These are phyloP conservation scores for Chrysoporthe deuterocubensis DNA, from an alignment of 2,329 filamentous ascomycete genomes.

Conservation along the genomic window DNA sequence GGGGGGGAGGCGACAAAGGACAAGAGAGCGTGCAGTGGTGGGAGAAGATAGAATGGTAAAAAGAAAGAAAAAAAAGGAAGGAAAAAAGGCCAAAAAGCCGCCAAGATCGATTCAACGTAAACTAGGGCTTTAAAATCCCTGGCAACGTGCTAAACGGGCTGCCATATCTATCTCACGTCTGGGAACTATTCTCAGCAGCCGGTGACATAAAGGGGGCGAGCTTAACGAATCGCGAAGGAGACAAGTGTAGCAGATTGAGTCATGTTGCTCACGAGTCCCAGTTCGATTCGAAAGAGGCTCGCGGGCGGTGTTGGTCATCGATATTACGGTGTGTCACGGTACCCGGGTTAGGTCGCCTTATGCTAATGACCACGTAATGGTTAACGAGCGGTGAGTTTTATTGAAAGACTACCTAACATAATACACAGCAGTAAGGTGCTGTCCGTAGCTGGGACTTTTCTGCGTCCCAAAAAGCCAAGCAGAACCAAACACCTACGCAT, in stretches of 20 bases:
- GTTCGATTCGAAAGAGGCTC: background rate
- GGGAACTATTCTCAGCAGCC: background rate
- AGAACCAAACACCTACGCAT: slow-evolving; percentile 6
- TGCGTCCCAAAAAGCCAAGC: background rate
- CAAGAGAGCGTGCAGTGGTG: too few relatives aligned
- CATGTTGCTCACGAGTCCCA: background rate
- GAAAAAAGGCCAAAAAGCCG: background rate
- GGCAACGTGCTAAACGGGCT: background rate
- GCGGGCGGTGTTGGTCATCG: background rate
- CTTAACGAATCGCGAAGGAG: background rate
- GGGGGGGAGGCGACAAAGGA: too few relatives aligned
- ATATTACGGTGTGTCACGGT: too few relatives aligned
- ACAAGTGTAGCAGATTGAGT: background rate
- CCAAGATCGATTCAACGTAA: too few relatives aligned
- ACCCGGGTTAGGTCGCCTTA: background rate
- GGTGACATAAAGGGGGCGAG: background rate
- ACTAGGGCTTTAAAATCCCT: background rate
- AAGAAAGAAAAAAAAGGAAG: background rate
- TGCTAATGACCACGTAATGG: background rate
- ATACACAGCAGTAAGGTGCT: background rate
- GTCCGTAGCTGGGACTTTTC: slow-evolving; percentile 4
- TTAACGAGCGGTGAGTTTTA: background rate
- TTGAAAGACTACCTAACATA: background rate
- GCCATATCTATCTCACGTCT: background rate
- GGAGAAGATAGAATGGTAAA: too few relatives aligned